Conservation (phyloP, 2,329 filamentous ascomycete genomes). For the Colletotrichum sp. region DNA sequence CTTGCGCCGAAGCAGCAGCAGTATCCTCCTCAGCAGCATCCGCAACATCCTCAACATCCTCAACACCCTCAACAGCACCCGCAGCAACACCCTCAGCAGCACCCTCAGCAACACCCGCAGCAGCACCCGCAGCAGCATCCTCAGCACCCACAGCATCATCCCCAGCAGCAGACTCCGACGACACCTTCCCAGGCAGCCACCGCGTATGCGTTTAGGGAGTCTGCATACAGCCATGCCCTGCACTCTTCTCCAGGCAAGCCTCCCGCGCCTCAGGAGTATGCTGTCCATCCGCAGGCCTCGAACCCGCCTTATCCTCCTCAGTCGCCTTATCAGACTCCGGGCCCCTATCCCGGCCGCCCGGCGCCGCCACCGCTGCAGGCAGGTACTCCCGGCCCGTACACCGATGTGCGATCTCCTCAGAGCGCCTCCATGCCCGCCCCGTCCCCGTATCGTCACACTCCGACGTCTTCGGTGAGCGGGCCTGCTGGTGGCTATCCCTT, state of each 20-base stretch:
- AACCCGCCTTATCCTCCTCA: conserved; percentile 39
- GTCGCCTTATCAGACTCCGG: conserved; percentile 42
- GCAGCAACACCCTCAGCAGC: conserved; percentile 18
- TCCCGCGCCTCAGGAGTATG: conserved; percentile 49
- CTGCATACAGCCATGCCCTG: conserved; percentile 29
- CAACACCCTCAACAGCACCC: conserved; percentile 23
- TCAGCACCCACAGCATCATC: conserved; percentile 5
- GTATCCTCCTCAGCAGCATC: conserved; percentile 29
- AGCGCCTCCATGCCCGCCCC: conserved; percentile 46
- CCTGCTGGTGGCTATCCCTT: conserved; percentile 55
- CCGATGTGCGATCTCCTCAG: conserved; percentile 57
- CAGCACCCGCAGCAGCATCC: conserved; percentile 10
- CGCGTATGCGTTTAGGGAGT: conserved; percentile 56
- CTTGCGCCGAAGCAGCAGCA: conserved; percentile 16
- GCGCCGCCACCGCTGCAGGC: conserved; percentile 52
- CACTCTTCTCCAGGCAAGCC: conserved; percentile 55
- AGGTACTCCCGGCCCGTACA: conserved; percentile 37
- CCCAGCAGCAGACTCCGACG: conserved; percentile 23
- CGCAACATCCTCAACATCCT: conserved; percentile 22
- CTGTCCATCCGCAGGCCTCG: conserved; percentile 26
- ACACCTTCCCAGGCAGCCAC: conserved; percentile 42
- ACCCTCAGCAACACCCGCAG: conserved; percentile 24
- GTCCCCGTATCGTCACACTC: conserved; percentile 56
- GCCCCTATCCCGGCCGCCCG: conserved; percentile 47
- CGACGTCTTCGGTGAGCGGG: conserved; percentile 47